Conservation (phyloP, 2,329 filamentous ascomycete species). For the Phyllosticta citriasiana region DNA sequence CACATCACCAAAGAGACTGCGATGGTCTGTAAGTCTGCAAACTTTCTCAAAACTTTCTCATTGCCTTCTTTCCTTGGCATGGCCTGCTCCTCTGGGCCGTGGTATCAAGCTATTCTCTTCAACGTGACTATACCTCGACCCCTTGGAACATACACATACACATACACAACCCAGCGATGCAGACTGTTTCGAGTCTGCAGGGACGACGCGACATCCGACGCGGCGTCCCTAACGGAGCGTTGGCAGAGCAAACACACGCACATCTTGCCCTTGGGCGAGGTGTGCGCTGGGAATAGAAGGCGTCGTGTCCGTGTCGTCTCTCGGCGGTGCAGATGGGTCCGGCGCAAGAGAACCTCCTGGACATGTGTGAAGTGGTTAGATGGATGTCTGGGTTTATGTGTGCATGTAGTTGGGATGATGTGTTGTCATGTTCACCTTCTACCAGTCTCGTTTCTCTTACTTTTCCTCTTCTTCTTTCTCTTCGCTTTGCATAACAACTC, state of each 20-base stretch:
- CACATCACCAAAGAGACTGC: neutral
- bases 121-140: neutral
- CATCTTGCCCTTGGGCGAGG: slow-evolving; percentile 5
- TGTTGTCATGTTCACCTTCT: too few relatives aligned
- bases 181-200: slow-evolving; percentile 32
- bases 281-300: slow-evolving; percentile 25
- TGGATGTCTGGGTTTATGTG: neutral
- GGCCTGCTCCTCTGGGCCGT: neutral
- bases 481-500: too few relatives aligned
- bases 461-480: too few relatives aligned
- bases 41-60: neutral
- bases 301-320: slow-evolving; percentile 16
- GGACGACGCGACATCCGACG: slow-evolving; percentile 24
- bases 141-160: neutral
- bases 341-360: slow-evolving; percentile 30
- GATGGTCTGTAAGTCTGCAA: neutral
- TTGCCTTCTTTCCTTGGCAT: neutral
- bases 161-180: slow-evolving; percentile 30
- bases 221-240: slow-evolving; percentile 38
- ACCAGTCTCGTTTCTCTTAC: too few relatives aligned
- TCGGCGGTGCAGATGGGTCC: slow-evolving; percentile 18
- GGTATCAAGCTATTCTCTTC: too few relatives aligned
- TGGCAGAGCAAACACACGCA: slow-evolving; percentile 28
- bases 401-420: too few relatives aligned
- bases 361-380: slow-evolving; percentile 14